Conservation (phyloP, 2,329 filamentous ascomycete species). For the Sclerotinia borealis region DNA sequence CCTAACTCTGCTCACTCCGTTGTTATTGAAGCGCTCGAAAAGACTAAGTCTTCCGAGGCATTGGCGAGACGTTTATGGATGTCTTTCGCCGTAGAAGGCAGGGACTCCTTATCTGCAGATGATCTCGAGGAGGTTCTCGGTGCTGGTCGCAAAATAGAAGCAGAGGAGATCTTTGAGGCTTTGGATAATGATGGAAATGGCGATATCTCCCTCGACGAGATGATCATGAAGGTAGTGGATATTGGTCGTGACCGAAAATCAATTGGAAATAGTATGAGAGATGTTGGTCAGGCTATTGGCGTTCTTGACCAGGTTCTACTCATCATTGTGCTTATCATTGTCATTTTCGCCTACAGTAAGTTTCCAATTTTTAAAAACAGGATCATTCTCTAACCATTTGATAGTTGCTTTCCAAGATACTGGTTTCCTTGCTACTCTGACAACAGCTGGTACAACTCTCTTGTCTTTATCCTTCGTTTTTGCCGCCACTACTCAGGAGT, state of each 20-base stretch:
- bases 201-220: slow-evolving; percentile 91
- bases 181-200: slow-evolving; percentile 87
- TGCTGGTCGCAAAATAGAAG: slow-evolving; percentile 63
- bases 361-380: slow-evolving; percentile 21
- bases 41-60: slow-evolving; percentile 78
- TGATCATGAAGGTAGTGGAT: slow-evolving; percentile 70
- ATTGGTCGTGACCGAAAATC: slow-evolving; percentile 82
- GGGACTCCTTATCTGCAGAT: slow-evolving; percentile 69
- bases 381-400: slow-evolving; percentile 22
- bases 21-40: slow-evolving; percentile 83
- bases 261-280: slow-evolving; percentile 89
- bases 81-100: slow-evolving; percentile 91
- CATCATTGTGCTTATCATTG: slow-evolving; percentile 72
- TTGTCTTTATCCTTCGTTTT: slow-evolving; percentile 97
- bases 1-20: slow-evolving; percentile 84
- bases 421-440: slow-evolving; percentile 76
- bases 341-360: slow-evolving; percentile 75
- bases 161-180: slow-evolving; percentile 75
- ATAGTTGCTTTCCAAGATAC: slow-evolving; percentile 80
- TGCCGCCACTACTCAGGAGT: slow-evolving; percentile 83
- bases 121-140: slow-evolving; percentile 88
- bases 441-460: slow-evolving; percentile 84
- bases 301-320: slow-evolving; percentile 84
- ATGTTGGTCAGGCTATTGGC: slow-evolving; percentile 89
- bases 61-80: slow-evolving; percentile 94